Evolutionary conservation across 1,284 basidiomycete species (phyloP).

Genomic region (Termitomyces sp.): DNA sequence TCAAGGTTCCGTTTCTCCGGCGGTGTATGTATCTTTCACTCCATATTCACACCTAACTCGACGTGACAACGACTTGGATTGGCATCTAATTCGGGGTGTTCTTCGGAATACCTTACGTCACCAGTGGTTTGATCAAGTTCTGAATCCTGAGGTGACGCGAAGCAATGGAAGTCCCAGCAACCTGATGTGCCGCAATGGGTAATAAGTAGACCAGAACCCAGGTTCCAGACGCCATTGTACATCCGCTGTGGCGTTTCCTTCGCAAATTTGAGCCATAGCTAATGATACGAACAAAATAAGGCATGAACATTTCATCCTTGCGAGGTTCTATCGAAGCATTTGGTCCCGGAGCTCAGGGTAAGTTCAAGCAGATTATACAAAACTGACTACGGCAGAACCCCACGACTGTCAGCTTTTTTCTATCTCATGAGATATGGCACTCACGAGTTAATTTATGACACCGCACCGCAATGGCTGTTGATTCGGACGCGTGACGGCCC

Average conservation of each 20-base stretch:
- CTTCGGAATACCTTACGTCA: not conserved
- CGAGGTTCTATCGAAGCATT: not conserved
- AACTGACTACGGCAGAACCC: not conserved
- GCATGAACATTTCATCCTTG: not conserved
- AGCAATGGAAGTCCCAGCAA: constrained; percentile 1
- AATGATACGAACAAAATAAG: constrained; percentile 1
- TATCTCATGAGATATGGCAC: constrained; percentile 1
- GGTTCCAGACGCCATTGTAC: not conserved
- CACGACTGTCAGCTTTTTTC: constrained; percentile 9
- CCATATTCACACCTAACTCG: no score
- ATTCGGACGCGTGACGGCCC: constrained; percentile 4
- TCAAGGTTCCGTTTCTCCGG: not conserved
- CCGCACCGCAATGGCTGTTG: not conserved
- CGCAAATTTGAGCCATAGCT: not conserved
- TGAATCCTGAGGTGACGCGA: not conserved
- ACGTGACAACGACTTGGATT: constrained; percentile 1
- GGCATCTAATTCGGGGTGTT: not conserved
- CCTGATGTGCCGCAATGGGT: not conserved
- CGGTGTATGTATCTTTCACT: no score
- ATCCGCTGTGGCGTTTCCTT: constrained; percentile 12
- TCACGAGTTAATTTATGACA: not conserved
- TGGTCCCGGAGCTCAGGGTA: not conserved
- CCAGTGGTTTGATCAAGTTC: constrained; percentile 5
- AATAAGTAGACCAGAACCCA: not conserved
- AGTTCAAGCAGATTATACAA: not conserved